Evolutionary conservation across 768 basidiomycete genomes (phyloP), one percentile per base, ranked within the genome.

Genomic region (Coprinopsis strossmayeri): DNA sequence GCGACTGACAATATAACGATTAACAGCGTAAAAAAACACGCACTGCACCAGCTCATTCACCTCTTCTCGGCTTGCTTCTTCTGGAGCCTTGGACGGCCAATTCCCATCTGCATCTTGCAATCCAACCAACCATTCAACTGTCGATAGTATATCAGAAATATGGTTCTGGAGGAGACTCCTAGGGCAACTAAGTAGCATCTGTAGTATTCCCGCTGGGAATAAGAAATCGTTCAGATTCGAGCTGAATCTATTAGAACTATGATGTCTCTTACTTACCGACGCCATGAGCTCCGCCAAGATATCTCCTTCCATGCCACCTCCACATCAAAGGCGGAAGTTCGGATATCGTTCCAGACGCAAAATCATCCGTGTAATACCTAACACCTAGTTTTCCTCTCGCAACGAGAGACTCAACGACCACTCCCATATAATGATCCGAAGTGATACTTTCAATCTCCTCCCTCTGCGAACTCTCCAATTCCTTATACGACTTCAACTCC

Each of bases 261-360:
- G 21, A 18, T 25, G 23, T 10, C 21, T 42, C 5, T 24, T 26
- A 64, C 77, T 39, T 49, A 76, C 79, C 75, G 46, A 79, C 66
- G n/a, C 80, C 80, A 63, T 82, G 80, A 2, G 78, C 78, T 13
- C 65, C 78, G 30, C 80, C 79, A 1, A 81, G 60, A 55, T 81
- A 81, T 20, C 72, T 63, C 52, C 71, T 78, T n/a, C 69, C 64
- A 53, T 78, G 72, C 80, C 80, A 82, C 9, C 60, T 63, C 80
- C 79, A 81, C 77, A 81, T 81, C 24, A 81, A 59, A 1, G 73
- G 56, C 35, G 57, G 52, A 11, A 48, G 32, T 17, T 57, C 53
- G n/a, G n/a, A 20, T 47, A 2, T 44, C n/a, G n/a, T 44, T 40
- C 38, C 21, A 10, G 11, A 12, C 10, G 55, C 55, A 18, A 69